Base-by-base conservation (phyloP, 805 yeast species). In the Candida boidinii region DNA sequence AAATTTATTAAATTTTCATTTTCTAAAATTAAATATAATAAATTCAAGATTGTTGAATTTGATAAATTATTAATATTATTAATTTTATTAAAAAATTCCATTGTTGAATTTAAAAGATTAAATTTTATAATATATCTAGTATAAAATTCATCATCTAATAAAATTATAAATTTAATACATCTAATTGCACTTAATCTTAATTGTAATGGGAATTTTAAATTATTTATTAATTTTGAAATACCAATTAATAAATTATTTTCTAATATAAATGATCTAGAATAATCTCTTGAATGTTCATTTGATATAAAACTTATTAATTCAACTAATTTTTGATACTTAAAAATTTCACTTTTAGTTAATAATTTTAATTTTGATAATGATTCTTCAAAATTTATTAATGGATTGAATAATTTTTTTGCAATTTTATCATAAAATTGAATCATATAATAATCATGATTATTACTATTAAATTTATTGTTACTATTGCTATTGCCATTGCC, bases 31-130 rank as follows among this genome's bases (percentile, higher is more conserved):
- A 46, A 19, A 22, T 42, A 39, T 26, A 56, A 30, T 17, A 88
- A 61, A 49, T 82, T 87, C 29, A 86, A 61, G 41, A 90, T 70
- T 5, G 88, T 70, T 0, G 96, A 86, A 46, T 76, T 81, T 3
- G 81, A 68, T 38, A 87, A 56, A 48, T 78, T 81, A 49, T 82
- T 76, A 24, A 57, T 55, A 20, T 62, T 55, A 6, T 67, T 60
- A 8, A 73, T 69, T 11, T 60, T 66, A 16, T 60, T 55, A 39
- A 82, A 62, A 30, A 74, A 59, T 1, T 53, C 48, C 36, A 83
- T 65, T 22, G 78, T 62, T 17, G 41, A 45, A 5, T 56, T 53
- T 30, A 86, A 64, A 15, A 81, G 61, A 30, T 74, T 67, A 35
- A 74, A 61, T 12, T 73, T 62, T 13, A 81, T 63, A 32, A 88